Base-by-base conservation (phyloP, 306 rosid species). In the Cucurbita pepo region DNA sequence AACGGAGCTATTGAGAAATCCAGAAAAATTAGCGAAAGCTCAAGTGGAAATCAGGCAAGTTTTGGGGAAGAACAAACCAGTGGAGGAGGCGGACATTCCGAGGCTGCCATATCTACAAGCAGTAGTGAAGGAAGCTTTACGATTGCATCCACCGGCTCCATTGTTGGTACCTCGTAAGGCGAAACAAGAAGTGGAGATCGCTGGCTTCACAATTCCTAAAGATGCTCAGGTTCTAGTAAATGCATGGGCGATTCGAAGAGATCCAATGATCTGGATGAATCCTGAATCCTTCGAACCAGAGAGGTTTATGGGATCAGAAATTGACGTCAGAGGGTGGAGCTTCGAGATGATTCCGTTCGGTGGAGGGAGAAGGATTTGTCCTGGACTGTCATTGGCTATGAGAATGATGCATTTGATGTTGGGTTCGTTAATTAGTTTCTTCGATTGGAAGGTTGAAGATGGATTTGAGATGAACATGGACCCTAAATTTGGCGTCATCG, bases 381-480 rank as follows among this genome's bases (percentile, higher is more conserved):
- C 22, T 21, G 22, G 22, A 21, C 1, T 21, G 22, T 0, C 22
- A 21, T 21, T 21, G 22, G 22, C 22, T 21, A 21, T 21, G 22
- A 21, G 22, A 21, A 21, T 21, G 22, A 21, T 21, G 22, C 22
- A 21, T 21, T 21, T 21, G 22, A 21, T 67, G 9, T 25, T 67
- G 72, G 72, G 72, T 45, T 67, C 72, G 2, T 36, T 67, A 10
- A 3, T 67, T 3, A 13, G 30, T 47, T 67, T 47, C 72, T 67
- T 67, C 21, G 43, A 67, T 67, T 67, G 72, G 72, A 47, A 67
- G 41, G 55, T 67, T 67, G 72, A 67, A 21, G 72, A 67, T 45
- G 56, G 56, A 48, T 6, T 10, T 8, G 7, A 8, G 5, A 34
- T 12, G 22, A 62, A 56, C 14, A 66, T 66, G 56, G 56, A 66